Percentiles rank a stretch among this genome's conserved stretches.
phyloP scores from a whole-genome alignment of 2,329 filamentous ascomycete genomes.

The Didymella sp. region DNA sequence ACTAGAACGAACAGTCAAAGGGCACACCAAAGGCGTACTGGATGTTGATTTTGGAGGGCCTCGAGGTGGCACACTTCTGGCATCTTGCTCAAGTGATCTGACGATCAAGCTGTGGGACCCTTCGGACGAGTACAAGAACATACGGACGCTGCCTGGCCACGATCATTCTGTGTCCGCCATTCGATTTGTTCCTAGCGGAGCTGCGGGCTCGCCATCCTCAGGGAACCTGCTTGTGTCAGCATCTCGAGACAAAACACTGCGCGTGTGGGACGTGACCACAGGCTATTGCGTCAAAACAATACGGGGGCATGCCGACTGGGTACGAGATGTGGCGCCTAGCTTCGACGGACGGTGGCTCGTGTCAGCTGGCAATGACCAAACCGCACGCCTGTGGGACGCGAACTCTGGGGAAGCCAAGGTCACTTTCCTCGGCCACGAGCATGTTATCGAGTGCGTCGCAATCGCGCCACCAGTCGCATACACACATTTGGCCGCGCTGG shows the following conservation, averaged over 20 bases:
- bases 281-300: conserved; percentile 94
- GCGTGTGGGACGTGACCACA: conserved; percentile 92
- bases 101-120: conserved; percentile 97
- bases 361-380: conserved; percentile 83
- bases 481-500: conserved; percentile 75
- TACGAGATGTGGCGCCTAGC: conserved; percentile 85
- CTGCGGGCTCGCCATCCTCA: conserved; percentile 76
- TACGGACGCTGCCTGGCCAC: conserved; percentile 86
- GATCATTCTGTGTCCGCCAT: conserved; percentile 91
- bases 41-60: conserved; percentile 92
- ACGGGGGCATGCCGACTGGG: conserved; percentile 84
- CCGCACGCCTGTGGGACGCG: conserved; percentile 84
- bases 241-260: conserved; percentile 81
- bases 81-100: conserved; percentile 84
- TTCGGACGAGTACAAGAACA: conserved; percentile 91
- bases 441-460: conserved; percentile 83
- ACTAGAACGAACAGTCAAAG: conserved; percentile 87
- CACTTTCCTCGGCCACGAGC: conserved; percentile 84
- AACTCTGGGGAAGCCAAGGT: conserved; percentile 76
- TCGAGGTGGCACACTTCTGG: conserved; percentile 77
- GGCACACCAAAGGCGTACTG: conserved; percentile 85
- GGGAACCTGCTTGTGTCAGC: conserved; percentile 87
- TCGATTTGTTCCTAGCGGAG: conserved; percentile 84
- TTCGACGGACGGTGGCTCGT: conserved; percentile 83
- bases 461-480: conserved; percentile 84